Base-by-base conservation (phyloP, 192 early-diverging fungal genomes). In the Diversispora eburnea region DNA sequence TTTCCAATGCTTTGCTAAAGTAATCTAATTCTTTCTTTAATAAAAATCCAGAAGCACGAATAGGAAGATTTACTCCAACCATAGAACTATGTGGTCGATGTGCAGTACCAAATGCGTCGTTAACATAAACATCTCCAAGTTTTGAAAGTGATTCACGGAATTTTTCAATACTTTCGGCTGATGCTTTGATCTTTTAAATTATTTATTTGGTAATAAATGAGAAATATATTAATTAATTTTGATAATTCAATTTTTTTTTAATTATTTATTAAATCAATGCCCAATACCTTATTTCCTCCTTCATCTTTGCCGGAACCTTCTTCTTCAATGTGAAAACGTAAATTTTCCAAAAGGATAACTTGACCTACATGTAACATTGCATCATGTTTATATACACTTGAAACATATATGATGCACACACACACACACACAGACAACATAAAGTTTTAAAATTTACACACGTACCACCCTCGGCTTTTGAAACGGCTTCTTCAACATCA, bases 21-120 rank as follows among this genome's bases (percentile, higher is more conserved):
- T 91, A 99, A 79, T 97, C 95, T 59, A 99, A 88, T 87, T 99
- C 97, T 87, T 95, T 95, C 86, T 97, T 92, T 94, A 99, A 96
- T 81, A 99, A 84, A 82, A 99, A 92, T 52, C 97, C 97, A 54
- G 97, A 93, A 48, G 97, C 97, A 67, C 91, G 88, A 64, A 89
- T 82, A 56, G 94, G 90, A 72, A 99, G 84, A 72, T 94, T 84
- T 47, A 99, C 91, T 56, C 97, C 97, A 65, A 99, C 97, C 92
- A 98, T 97, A 68, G 93, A 94, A 75, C 90, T 93, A 88, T 99
- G 97, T 25, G 97, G 94, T 74, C 97, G 93, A 84, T 99, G 97
- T 69, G 97, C 96, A 17, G 97, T 99, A 64, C 97, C 97, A 81
- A 99, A 99, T 25, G 97, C 97, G 79, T 99, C 97, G 87, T 99